Evolutionary conservation across 768 basidiomycete genomes (phyloP).

Genomic region (Roridomyces roridus): DNA sequence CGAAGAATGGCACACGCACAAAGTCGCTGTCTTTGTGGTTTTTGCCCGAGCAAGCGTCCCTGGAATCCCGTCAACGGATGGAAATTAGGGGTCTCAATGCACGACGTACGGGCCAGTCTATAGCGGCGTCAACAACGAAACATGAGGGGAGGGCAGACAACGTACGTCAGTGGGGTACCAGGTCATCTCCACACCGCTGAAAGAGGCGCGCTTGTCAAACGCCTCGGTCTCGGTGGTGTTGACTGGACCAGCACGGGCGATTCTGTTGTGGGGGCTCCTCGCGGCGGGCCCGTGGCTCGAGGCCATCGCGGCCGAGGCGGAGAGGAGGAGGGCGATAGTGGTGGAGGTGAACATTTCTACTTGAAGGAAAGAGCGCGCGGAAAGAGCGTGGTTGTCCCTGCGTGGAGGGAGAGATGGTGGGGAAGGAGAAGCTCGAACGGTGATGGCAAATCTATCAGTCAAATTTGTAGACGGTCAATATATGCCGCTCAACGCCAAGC

Average conservation of each 20-base stretch:
- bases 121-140: too few species aligned
- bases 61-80: not conserved
- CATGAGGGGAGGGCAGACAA: too few species aligned
- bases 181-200: slow-evolving; percentile 1
- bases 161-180: slow-evolving; percentile 21
- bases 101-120: slow-evolving; percentile 16
- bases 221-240: not conserved
- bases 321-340: slow-evolving; percentile 11
- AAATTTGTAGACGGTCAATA: too few species aligned
- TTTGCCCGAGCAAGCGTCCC: slow-evolving; percentile 20
- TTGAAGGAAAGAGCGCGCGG: not conserved
- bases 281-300: not conserved
- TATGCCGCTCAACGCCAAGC: too few species aligned
- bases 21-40: slow-evolving; percentile 19
- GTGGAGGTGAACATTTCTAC: slow-evolving; percentile 9
- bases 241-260: slow-evolving; percentile 2
- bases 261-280: slow-evolving; percentile 1
- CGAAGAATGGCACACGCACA: not conserved
- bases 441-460: too few species aligned
- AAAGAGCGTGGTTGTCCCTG: slow-evolving; percentile 23
- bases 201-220: not conserved
- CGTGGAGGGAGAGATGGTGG: too few species aligned
- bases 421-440: too few species aligned
- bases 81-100: not conserved
- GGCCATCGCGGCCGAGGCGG: slow-evolving; percentile 11